Evolutionary conservation across 306 rosid species (phyloP), one percentile per base, ranked within the genome.

Genomic region (Myrica gale): DNA sequence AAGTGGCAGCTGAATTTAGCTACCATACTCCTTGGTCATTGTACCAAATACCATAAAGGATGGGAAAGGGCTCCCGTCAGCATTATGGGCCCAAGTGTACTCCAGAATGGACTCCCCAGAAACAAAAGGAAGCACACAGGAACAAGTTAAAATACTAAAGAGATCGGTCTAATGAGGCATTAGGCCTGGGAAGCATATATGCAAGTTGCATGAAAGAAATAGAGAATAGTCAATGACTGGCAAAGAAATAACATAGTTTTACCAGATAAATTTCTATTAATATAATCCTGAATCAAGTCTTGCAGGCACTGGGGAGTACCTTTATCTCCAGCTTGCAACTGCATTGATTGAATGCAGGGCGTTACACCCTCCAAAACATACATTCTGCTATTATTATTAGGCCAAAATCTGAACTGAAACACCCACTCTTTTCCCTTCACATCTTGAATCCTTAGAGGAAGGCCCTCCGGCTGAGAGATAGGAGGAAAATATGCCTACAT

Each of bases 361-460:
- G 99, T 95, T 66, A 95, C 97, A 11, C 99, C 99, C 85, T 95
- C 99, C 82, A 95, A 87, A 81, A 95, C 99, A 72, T 95, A 95
- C 99, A 95, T 95, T 84, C 99, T 92, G 88, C 99, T 95, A 85
- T 95, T 95, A 79, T 95, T 95, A 76, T 95, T 95, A n/a, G 99
- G 99, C 99, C 99, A 95, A 87, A 95, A 95, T 85, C 99, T 90
- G 87, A 95, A 95, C 78, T 95, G 99, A 80, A 95, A 95, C 68
- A 95, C 88, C 99, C 99, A 95, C 78, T 95, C 99, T 89, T 92
- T 95, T 83, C 99, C 99, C 79, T 90, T 95, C 74, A 90, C 90
- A 23, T 95, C 99, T 85, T 95, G 99, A 79, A 95, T 95, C 89
- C 92, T 88, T 72, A 95, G 71, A 61, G 99, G 99, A 85, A 90